Evolutionary conservation across 1,139 yeast species (phyloP), one percentile per base, ranked within the genome.

Genomic region (Protomyces pachydermus): DNA sequence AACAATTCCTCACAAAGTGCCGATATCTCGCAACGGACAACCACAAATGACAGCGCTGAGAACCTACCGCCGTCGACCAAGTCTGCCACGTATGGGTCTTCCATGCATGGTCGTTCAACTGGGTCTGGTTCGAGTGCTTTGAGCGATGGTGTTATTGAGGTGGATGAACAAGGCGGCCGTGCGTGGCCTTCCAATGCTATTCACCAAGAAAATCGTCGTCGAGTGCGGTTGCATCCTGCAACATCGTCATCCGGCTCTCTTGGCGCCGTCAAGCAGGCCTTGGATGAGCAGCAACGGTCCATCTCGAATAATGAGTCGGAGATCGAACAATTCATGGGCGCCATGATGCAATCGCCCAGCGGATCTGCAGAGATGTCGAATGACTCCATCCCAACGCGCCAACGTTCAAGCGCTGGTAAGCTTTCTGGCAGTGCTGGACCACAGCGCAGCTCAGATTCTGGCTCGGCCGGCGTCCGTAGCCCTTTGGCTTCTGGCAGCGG

Each of bases 301-400:
- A 12, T 42, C 3, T 42, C 48, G 14, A 42, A 42, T 12, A 42
- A 42, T 20, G 48, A 42, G 28, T 57, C 61, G 23, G 52, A 51
- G 28, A 57, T 57, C 38, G 61, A 57, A 34, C 37, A 48, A 39
- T 35, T 57, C 38, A 57, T 57, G 61, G 48, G 51, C n/a, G 35
- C 55, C 48, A 57, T 57, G 61, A 57, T 57, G 18, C 48, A 18
- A 16, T 42, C 48, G 3, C 20, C 20, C 12, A n/a, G 23, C 14
- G 48, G 48, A 5, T 42, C 48, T 5, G 25, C 18, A 12, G 48
- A 42, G 9, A 18, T 42, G 10, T 42, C 48, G 8, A 42, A 42
- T 18, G 48, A 42, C 18, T 42, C 48, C 23, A 42, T 42, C 4
- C 48, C 48, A 2, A 42, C 48, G 12, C 48, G 48, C 12, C 48